Conservation (phyloP, 257 asterid species). For the Gynochthodes officinalis region DNA sequence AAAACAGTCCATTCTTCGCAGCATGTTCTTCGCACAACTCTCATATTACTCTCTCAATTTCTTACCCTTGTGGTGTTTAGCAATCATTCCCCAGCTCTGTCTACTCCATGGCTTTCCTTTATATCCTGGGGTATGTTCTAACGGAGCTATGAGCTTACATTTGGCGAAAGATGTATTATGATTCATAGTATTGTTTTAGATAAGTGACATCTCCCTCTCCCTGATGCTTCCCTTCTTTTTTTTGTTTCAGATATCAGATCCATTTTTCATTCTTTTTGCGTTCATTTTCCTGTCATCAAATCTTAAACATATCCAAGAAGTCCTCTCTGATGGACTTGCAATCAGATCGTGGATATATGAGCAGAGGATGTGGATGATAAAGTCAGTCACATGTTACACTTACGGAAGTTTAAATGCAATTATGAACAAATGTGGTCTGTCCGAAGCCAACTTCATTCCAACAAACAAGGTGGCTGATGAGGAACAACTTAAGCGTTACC, state of each 20-base stretch:
- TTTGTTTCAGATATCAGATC: slow-evolving; percentile 45
- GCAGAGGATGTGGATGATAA: slow-evolving; percentile 65
- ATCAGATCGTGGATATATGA: slow-evolving; percentile 42
- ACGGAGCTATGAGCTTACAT: not conserved
- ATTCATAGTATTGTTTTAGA: no score
- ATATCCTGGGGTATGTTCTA: slow-evolving; percentile 21
- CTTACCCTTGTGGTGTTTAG: slow-evolving; percentile 31
- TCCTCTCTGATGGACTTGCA: slow-evolving; percentile 28
- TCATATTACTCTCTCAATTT: slow-evolving; percentile 23
- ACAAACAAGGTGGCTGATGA: slow-evolving; percentile 55
- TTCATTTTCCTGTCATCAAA: slow-evolving; percentile 51
- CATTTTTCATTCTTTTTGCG: slow-evolving; percentile 37
- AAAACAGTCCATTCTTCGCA: slow-evolving; percentile 16
- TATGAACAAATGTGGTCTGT: slow-evolving; percentile 29
- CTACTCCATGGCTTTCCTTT: slow-evolving; percentile 23
- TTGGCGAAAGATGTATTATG: no score
- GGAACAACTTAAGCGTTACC: slow-evolving; percentile 32
- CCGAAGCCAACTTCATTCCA: slow-evolving; percentile 49
- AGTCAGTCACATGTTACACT: slow-evolving; percentile 35
- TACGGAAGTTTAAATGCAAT: slow-evolving; percentile 41
- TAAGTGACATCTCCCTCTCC: not conserved
- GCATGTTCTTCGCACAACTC: slow-evolving; percentile 17
- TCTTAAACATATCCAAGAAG: slow-evolving; percentile 46
- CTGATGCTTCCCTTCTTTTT: no score
- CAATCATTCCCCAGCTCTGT: slow-evolving; percentile 31